Conservation (phyloP, 495 filamentous ascomycete species). For the Podospora sp. region DNA sequence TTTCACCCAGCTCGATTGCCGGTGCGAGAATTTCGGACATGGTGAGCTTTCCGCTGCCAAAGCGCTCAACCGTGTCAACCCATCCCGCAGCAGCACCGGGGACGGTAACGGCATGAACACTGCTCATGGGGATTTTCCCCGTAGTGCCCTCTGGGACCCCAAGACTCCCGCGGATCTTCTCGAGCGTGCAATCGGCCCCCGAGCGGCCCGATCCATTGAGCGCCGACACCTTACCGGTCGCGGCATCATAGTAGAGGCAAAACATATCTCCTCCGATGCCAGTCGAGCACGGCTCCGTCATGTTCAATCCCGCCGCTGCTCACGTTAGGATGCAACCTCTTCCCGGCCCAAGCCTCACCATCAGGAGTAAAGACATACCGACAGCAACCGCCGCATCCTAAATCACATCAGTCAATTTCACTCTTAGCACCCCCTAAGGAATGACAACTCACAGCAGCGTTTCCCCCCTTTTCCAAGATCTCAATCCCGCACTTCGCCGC, state of each 20-base stretch:
- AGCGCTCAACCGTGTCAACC: constrained; percentile 87
- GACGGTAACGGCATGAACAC: constrained; percentile 78
- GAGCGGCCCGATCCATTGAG: constrained; percentile 91
- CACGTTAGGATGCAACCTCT: background rate
- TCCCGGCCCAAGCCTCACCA: background rate
- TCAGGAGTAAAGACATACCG: constrained; percentile 27
- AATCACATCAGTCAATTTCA: constrained; percentile 10
- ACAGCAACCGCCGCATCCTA: constrained; percentile 91
- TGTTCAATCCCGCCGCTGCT: constrained; percentile 79
- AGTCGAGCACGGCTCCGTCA: constrained; percentile 90
- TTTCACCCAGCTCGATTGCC: constrained; percentile 83
- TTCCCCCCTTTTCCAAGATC: constrained; percentile 83
- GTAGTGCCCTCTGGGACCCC: constrained; percentile 62
- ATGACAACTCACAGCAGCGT: constrained; percentile 72
- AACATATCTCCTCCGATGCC: constrained; percentile 99
- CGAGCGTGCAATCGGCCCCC: constrained; percentile 67
- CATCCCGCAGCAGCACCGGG: constrained; percentile 94
- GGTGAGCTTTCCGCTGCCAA: constrained; percentile 83
- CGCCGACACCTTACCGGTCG: constrained; percentile 76
- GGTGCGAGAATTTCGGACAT: constrained; percentile 79
- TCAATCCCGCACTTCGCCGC: constrained; percentile 85
- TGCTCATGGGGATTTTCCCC: constrained; percentile 72
- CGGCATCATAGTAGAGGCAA: constrained; percentile 88
- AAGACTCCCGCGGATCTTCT: constrained; percentile 68
- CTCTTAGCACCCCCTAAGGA: constrained; percentile 6